A percentile compares a stretch with the other conserved stretches of the same genome.
phyloP scores from a whole-genome alignment of 768 basidiomycete species.

The Calocybe cyanea region DNA sequence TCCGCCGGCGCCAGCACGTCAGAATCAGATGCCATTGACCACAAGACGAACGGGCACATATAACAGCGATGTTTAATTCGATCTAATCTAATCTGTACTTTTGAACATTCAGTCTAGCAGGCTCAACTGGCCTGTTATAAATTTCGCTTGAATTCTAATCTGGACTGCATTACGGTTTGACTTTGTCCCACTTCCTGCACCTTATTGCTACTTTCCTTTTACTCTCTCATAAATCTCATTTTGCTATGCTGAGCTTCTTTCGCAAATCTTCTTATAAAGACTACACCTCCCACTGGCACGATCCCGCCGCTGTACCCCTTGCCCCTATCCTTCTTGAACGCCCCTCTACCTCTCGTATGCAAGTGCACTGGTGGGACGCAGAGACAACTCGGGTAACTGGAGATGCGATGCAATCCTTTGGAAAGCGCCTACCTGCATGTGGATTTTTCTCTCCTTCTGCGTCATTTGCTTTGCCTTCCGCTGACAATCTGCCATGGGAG shows the following conservation, averaged over 20 bases:
- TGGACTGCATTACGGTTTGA: too few relatives aligned
- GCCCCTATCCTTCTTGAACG: neutral
- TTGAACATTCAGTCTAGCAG: too few relatives aligned
- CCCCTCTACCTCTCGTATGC: neutral
- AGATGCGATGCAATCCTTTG: neutral
- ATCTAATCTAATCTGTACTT: too few relatives aligned
- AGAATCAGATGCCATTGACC: neutral
- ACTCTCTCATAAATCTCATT: neutral
- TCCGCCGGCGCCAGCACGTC: neutral
- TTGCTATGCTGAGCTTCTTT: neutral
- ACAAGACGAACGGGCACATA: too few relatives aligned
- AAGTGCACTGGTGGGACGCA: constrained; percentile 1
- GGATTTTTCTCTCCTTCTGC: neutral
- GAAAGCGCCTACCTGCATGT: neutral
- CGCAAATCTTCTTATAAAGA: neutral
- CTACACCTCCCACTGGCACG: neutral
- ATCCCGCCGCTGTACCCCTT: neutral
- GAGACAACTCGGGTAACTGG: neutral
- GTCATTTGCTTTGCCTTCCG: neutral
- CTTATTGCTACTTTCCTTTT: too few relatives aligned
- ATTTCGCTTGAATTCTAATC: too few relatives aligned
- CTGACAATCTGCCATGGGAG: neutral
- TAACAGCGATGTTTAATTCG: too few relatives aligned
- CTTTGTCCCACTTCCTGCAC: too few relatives aligned
- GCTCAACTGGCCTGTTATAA: too few relatives aligned